Evolutionary conservation across 2,329 filamentous ascomycete genomes (phyloP), one percentile per base, ranked within the genome.

Genomic region (Colletotrichum sansevieriae): DNA sequence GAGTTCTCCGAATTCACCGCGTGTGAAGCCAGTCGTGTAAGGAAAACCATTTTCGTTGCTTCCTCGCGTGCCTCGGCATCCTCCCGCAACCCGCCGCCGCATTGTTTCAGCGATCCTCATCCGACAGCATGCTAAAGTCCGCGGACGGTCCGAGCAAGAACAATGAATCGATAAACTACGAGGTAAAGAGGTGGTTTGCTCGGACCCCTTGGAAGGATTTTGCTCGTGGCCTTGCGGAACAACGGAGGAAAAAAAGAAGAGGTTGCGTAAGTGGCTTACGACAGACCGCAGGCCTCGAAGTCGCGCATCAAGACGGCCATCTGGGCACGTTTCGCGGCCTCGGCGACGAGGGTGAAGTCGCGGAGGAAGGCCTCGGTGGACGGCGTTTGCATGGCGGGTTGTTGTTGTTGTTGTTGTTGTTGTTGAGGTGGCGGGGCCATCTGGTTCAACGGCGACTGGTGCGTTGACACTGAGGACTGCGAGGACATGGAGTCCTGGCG

Each of bases 261-360:
- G 7, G 29, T 12, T 11, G 22, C 29, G 22, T 62, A 44, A 8
- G 22, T 41, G 29, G 54, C 22, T 51, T 65, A 65, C 66, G 78
- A 87, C 54, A 94, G 80, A 61, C 87, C 88, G 75, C 92, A 86
- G 71, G 90, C 88, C 75, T 93, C 94, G 76, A 98, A 86, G 79
- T 98, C 95, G 71, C 95, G 87, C 85, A 95, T 92, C 78, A 98
- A 84, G 75, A 94, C 90, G 47, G 93, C 93, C 85, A 98, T 92
- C 80, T 98, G 94, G 10, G 95, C 95, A 47, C 95, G 87, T 81
- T 97, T 97, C 49, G 94, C 95, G 2, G 95, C 95, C 83, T 98
- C 95, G 41, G 95, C 95, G 47, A 98, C 87, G 35, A 98, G 87
- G 67, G 88, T 95, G 76, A 95, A 93, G 79, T 97, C 91, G 74